A percentile compares a stretch with the other conserved stretches of the same genome.
Conservation (phyloP, 2,329 filamentous ascomycete species). For the Paracamarosporium sp. region DNA sequence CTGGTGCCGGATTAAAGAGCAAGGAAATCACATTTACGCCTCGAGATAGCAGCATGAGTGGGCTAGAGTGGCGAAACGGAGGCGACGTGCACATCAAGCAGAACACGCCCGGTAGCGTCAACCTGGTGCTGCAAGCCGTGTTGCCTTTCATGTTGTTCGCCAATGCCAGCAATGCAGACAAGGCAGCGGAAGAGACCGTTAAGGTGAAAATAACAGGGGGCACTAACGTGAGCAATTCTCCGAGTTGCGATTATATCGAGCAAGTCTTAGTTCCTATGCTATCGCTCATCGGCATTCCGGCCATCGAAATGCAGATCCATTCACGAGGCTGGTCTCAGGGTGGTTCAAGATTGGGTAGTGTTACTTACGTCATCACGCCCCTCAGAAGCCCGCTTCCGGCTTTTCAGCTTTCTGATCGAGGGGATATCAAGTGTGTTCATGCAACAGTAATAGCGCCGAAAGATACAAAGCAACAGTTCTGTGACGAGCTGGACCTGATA, state of each 20-base stretch:
- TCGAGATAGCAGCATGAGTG: background rate
- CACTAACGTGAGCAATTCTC: slow-evolving; percentile 63
- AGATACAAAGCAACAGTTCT: slow-evolving; percentile 36
- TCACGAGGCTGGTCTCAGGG: slow-evolving; percentile 63
- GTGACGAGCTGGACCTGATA: slow-evolving; percentile 31
- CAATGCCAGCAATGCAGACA: background rate
- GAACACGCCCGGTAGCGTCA: slow-evolving; percentile 58
- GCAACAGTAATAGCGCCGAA: slow-evolving; percentile 50
- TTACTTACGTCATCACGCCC: slow-evolving; percentile 57
- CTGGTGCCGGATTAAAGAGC: slow-evolving; percentile 52
- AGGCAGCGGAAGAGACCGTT: slow-evolving; percentile 17
- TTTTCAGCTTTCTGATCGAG: slow-evolving; percentile 44
- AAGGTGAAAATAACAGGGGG: slow-evolving; percentile 60
- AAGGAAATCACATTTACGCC: slow-evolving; percentile 49
- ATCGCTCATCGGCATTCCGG: slow-evolving; percentile 57
- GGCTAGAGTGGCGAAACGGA: background rate
- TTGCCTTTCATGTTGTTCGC: slow-evolving; percentile 63
- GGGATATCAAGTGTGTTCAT: slow-evolving; percentile 32
- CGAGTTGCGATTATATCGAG: slow-evolving; percentile 62
- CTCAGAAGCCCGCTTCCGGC: slow-evolving; percentile 40
- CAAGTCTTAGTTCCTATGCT: slow-evolving; percentile 65
- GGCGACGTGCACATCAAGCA: slow-evolving; percentile 45
- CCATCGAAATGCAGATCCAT: slow-evolving; percentile 50
- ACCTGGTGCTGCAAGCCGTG: slow-evolving; percentile 65
- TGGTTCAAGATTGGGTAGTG: slow-evolving; percentile 53